Evolutionary conservation across 495 filamentous ascomycete species (phyloP), one percentile per base, ranked within the genome.

Genomic region (Aspergillus haitiensis): DNA sequence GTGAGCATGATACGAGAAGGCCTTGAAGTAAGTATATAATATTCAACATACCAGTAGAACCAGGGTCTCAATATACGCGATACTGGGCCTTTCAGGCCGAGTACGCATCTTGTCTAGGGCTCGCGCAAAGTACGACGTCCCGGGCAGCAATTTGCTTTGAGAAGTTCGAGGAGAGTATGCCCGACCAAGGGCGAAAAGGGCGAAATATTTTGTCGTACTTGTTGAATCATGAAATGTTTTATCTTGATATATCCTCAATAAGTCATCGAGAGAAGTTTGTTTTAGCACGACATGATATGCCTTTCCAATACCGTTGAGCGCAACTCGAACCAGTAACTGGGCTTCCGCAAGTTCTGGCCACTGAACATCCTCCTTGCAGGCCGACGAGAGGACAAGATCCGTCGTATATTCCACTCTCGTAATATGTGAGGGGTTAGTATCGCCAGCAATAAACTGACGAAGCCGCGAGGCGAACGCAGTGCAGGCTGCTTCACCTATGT

Each of bases 391-490:
- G 5, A 15, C 15, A 33, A 36, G 33, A 16, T 74, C 72, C 9
- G 54, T 54, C 0, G 67, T 70, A 36, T 71, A 71, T 31, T 71
- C 66, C 1, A 65, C 69, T 11, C 71, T 67, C 4, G 69, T 47
- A 21, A 74, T 59, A 47, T 72, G 74, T 0, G 55, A 55, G 10
- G 64, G 65, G 1, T 64, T 58, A 1, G 3, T 3, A 12, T 60
- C 54, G 16, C 59, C 64, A 0, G 66, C 68, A 6, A 75, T 52
- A 27, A 69, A 61, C 32, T 75, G 71, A 6, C 71, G 71, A 13
- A 76, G 52, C 0, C 72, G 60, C 7, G 69, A 71, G 3, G 71
- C 72, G 52, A 75, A 74, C 21, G 72, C 72, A 2, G 72, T 68
- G 37, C 67, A 70, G 7, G 74, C 66, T 52, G 72, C 71, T 62